Evolutionary conservation across 352 stramenopile genomes (phyloP).

Genomic region (Hyaloperonospora arabidopsidis): DNA sequence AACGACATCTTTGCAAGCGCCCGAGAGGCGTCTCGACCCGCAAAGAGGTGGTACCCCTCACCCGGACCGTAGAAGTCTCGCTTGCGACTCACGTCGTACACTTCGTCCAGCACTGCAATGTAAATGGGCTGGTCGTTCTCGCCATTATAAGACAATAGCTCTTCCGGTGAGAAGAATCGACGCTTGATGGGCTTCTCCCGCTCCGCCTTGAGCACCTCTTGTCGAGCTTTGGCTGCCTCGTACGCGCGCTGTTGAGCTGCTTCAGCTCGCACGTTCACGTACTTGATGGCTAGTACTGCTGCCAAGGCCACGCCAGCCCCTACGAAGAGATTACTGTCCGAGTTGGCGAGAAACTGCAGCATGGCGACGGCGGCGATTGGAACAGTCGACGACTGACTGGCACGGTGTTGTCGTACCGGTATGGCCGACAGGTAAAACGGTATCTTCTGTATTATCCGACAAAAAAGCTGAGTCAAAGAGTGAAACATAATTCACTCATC

Average conservation of each 20-base stretch:
- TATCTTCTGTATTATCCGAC: no score
- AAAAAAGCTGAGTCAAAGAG: no score
- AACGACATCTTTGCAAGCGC: constrained; percentile 95
- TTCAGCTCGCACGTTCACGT: constrained; percentile 58
- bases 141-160: constrained; percentile 90
- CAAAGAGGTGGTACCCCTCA: constrained; percentile 95
- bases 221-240: constrained; percentile 50
- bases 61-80: constrained; percentile 93
- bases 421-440: no score
- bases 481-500: no score
- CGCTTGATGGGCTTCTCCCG: constrained; percentile 53
- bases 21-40: constrained; percentile 89
- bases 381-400: no score
- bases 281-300: constrained; percentile 44
- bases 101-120: constrained; percentile 90
- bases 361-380: constrained; percentile 10
- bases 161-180: constrained; percentile 88
- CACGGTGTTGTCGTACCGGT: no score
- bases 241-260: constrained; percentile 56
- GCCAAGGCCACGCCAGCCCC: constrained; percentile 45
- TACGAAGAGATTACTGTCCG: constrained; percentile 50
- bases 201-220: constrained; percentile 57
- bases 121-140: constrained; percentile 91
- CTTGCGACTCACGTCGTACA: constrained; percentile 95
- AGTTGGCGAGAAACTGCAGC: constrained; percentile 40